Base-by-base conservation (phyloP, 306 rosid genomes). In the Cucurbita argyrosperma region DNA sequence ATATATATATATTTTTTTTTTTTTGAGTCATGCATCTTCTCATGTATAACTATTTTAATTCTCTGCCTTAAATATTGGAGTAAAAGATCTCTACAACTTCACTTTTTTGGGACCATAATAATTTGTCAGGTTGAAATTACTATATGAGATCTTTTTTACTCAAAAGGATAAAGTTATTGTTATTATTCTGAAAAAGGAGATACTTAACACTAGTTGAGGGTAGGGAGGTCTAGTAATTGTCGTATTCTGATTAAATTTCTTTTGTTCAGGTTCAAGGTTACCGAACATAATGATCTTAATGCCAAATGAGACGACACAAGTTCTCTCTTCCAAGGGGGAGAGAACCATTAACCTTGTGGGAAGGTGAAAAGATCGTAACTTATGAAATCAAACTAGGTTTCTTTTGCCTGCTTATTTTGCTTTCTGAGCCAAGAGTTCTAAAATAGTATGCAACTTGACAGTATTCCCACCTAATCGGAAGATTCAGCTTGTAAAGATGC, bases 301-400 rank as follows among this genome's bases (percentile, higher is more conserved):
- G 81, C 85, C 90, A 0, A 66, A 77, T 66, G 95, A 94, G 81
- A 83, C 80, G 75, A 61, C 79, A 37, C 46, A 82, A 64, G 71
- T 87, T 77, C n/a, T 67, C 30, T 77, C 82, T 84, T 60, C 85
- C 4, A 83, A 83, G 38, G 95, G 88, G 81, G 81, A 82, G 74
- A 90, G 68, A 82, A 76, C 82, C 60, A 77, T 94, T 76, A 83
- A 77, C 76, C 81, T 94, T 76, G 86, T 92, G 39, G 97, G 89
- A 87, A 94, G 97, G 99, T 94, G 84, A 86, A 87, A 87, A 57
- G 68, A 40, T 70, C 60, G 14, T 5, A 66, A 66, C 55, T 56
- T 55, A 78, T 56, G 69, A 74, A 64, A 60, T 72, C 72, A 11
- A 30, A 71, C 39, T 59, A 50, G 40, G 60, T 74, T 71, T 78